Evolutionary conservation across 768 basidiomycete genomes (phyloP), one percentile per base, ranked within the genome.

Genomic region (Leccinum subgranulosum): DNA sequence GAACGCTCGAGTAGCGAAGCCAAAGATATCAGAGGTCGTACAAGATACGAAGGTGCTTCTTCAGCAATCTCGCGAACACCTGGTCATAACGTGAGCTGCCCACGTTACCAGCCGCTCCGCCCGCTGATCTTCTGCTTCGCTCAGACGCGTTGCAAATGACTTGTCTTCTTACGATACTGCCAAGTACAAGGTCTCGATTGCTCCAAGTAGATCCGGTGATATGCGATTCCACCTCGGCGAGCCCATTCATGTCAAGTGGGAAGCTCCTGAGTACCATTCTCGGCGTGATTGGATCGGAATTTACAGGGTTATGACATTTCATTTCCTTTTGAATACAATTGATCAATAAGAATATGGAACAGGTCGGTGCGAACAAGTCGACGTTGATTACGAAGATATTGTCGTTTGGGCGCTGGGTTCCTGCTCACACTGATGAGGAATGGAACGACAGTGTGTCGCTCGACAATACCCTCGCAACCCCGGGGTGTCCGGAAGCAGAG

Each of bases 261-360:
- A 85, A 62, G 95, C 92, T 1, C 95, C 96, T 1, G 74, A 77
- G 34, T 81, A 84, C 54, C 96, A 98, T 68, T 95, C 94, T 12
- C 81, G 91, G 12, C 85, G 86, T 64, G 97, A 99, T 70, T 98
- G 97, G 97, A 90, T 99, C 66, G 97, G 95, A 14, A 83, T 98
- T 25, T 94, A 94, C 69, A 81, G 88, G 69, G 91, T 91, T 91
- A 64, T 41, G 63, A 14, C 77, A 49, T 51, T 2, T 43, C 39
- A 7, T 55, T 34, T 27, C 51, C 27, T 21, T 19, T 48, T 39
- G 19, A 3, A 23, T 27, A 19, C 19, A 12, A 6, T 34, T 27
- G 39, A 60, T 29, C 55, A 36, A 64, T 46, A 28, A 28, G 50
- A 12, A 31, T n/a, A 31, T 51, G n/a, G 34, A 50, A 54, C 64